These are phyloP conservation scores for Fusarium siculi DNA, from an alignment of 2,329 filamentous ascomycete species.

Conservation along the genomic window DNA sequence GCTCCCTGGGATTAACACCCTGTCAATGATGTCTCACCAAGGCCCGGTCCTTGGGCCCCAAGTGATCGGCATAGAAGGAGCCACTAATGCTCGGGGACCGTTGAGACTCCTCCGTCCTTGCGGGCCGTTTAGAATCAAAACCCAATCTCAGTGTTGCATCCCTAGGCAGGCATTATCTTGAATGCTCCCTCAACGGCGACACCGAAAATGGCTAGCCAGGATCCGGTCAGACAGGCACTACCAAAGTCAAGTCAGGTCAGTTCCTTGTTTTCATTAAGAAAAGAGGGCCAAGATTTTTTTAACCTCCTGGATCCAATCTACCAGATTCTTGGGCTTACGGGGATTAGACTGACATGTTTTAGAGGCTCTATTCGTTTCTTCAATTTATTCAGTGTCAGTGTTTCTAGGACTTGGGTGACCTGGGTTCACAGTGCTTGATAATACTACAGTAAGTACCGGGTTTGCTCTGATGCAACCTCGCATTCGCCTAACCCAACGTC, in stretches of 20 bases:
- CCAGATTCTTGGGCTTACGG: not conserved
- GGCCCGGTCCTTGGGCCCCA: not conserved
- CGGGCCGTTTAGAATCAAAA: not conserved
- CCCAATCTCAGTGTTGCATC: conserved; percentile 8
- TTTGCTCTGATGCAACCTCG: not conserved
- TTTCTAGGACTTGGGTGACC: not conserved
- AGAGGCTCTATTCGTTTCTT: not conserved
- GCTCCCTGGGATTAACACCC: not conserved
- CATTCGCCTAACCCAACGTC: not conserved
- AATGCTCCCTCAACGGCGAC: not conserved
- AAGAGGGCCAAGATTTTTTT: not conserved
- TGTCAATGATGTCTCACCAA: not conserved
- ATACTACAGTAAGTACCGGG: not conserved
- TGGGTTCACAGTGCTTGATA: not conserved
- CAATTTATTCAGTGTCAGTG: not conserved
- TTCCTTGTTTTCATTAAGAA: not conserved
- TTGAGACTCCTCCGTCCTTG: not conserved
- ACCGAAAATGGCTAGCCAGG: not conserved
- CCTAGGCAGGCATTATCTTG: not conserved
- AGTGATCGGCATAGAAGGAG: not conserved
- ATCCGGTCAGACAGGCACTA: not conserved
- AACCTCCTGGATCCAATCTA: not conserved
- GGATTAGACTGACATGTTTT: not conserved
- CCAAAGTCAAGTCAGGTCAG: not conserved
- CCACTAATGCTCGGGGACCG: not conserved